Evolutionary conservation across 306 rosid genomes (phyloP).

Genomic region (Sindora glabra): DNA sequence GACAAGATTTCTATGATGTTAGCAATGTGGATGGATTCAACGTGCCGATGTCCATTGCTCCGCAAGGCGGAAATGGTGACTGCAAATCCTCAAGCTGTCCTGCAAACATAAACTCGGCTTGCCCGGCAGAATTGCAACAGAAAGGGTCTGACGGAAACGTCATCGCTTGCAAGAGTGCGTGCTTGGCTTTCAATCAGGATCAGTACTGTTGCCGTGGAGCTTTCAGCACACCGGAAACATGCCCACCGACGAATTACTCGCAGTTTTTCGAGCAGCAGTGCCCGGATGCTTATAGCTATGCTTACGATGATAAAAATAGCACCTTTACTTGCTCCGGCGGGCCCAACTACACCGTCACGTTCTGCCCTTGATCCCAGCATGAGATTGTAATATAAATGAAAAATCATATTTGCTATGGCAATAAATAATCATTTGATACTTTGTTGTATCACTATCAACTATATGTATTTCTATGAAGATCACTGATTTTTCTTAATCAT

Average conservation of each 20-base stretch:
- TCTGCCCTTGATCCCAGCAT: slow-evolving; percentile 46
- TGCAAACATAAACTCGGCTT: slow-evolving; percentile 16
- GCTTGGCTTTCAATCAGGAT: slow-evolving; percentile 22
- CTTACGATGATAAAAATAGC: slow-evolving; percentile 29
- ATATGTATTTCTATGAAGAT: no score
- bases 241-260: slow-evolving; percentile 36
- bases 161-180: slow-evolving; percentile 45
- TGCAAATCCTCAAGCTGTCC: slow-evolving; percentile 24
- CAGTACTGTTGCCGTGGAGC: slow-evolving; percentile 34
- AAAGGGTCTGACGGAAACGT: slow-evolving; percentile 18
- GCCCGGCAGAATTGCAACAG: slow-evolving; percentile 25
- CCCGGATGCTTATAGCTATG: slow-evolving; percentile 49
- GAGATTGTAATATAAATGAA: no score
- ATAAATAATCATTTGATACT: no score
- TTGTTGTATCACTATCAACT: no score
- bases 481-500: no score
- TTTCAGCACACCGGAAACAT: background rate
- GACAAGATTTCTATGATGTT: slow-evolving; percentile 41
- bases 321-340: slow-evolving; percentile 34
- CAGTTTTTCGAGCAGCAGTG: slow-evolving; percentile 32
- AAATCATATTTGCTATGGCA: no score
- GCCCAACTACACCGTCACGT: slow-evolving; percentile 30
- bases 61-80: slow-evolving; percentile 14
- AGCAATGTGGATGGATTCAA: slow-evolving; percentile 48
- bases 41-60: slow-evolving; percentile 24